These are phyloP conservation scores for Lyophyllum decastes DNA, from an alignment of 768 basidiomycete genomes.

Conservation along the genomic window DNA sequence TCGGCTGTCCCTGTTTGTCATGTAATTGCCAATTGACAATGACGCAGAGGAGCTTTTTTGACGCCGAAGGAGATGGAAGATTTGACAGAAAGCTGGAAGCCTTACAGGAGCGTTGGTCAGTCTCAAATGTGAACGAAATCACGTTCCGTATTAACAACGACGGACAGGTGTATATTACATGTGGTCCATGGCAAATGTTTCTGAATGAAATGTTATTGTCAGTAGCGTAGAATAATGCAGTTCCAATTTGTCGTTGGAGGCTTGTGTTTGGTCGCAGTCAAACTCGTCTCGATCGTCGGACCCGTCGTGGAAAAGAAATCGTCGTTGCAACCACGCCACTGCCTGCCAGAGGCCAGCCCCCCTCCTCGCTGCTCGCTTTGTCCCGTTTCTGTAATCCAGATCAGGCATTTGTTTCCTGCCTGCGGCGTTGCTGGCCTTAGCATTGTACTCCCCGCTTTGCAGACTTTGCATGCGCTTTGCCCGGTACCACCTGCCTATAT, in stretches of 20 bases:
- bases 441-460: neutral
- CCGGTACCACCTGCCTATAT: constrained; percentile 17
- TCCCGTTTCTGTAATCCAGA: constrained; percentile 6
- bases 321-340: constrained; percentile 14
- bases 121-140: neutral
- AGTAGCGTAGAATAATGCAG: neutral
- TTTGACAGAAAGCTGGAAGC: constrained; percentile 75
- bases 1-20: constrained; percentile 9
- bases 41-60: constrained; percentile 65
- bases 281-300: too few relatives aligned
- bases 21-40: constrained; percentile 10
- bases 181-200: constrained; percentile 72
- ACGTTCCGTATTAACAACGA: neutral
- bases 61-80: constrained; percentile 83
- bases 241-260: neutral
- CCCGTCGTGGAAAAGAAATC: constrained; percentile 7
- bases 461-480: constrained; percentile 15
- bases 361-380: constrained; percentile 16
- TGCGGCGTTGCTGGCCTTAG: constrained; percentile 10
- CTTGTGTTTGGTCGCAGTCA: neutral
- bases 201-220: neutral
- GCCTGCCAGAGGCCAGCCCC: constrained; percentile 13
- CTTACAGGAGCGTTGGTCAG: constrained; percentile 80
- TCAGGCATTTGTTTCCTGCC: constrained; percentile 13
- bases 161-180: constrained; percentile 76